A percentile compares a stretch with the other conserved stretches of the same genome.
phyloP scores from a whole-genome alignment of 1,139 yeast genomes.

The Pichia sp. region DNA sequence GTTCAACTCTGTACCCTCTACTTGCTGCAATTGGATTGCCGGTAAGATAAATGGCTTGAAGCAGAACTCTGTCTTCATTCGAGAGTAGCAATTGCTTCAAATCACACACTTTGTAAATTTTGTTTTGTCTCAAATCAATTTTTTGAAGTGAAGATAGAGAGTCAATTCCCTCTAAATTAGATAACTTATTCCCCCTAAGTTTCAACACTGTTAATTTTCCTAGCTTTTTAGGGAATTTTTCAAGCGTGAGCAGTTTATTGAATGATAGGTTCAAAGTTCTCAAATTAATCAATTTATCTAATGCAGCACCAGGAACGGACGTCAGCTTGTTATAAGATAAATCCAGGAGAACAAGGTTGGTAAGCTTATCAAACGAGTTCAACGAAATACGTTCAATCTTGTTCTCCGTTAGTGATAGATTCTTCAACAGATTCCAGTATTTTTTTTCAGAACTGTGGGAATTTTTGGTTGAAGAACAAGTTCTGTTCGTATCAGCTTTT shows the following conservation, averaged over 20 bases:
- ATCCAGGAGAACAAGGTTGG: constrained; percentile 47
- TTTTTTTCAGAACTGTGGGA: neutral
- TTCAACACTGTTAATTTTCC: constrained; percentile 41
- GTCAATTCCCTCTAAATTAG: constrained; percentile 41
- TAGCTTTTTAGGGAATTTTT: constrained; percentile 33
- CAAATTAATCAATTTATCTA: constrained; percentile 39
- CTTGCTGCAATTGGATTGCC: constrained; percentile 35
- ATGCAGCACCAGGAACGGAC: constrained; percentile 41
- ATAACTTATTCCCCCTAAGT: constrained; percentile 45
- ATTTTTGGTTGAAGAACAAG: neutral
- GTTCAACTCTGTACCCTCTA: constrained; percentile 43
- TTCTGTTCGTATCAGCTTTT: neutral
- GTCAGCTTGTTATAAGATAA: constrained; percentile 46
- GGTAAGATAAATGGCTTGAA: constrained; percentile 26
- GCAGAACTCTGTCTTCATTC: constrained; percentile 15
- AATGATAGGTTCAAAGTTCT: constrained; percentile 51
- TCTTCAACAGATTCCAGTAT: constrained; percentile 47
- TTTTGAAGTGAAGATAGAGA: constrained; percentile 39
- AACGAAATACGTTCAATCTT: constrained; percentile 39
- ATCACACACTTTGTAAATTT: constrained; percentile 29
- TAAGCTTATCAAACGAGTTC: constrained; percentile 40
- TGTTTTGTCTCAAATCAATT: constrained; percentile 50
- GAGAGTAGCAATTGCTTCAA: constrained; percentile 30
- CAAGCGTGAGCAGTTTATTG: constrained; percentile 38
- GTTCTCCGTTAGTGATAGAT: constrained; percentile 50